Evolutionary conservation across 129 eudicot species (phyloP), one percentile per base, ranked within the genome.

Genomic region (Centrapalus pauciflorus): DNA sequence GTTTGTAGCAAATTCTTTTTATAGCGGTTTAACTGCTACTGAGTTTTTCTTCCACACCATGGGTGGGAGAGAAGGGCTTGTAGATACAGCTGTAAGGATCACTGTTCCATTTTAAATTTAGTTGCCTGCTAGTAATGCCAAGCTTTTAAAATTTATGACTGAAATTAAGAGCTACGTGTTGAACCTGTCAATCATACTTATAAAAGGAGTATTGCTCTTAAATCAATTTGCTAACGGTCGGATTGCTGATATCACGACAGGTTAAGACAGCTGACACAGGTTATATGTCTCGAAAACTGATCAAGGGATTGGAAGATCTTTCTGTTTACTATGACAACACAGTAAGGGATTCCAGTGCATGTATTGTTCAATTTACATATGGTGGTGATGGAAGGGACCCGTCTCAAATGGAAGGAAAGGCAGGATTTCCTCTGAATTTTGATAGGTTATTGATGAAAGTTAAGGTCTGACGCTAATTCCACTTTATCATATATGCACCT

Each of bases 31-130:
- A 61, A 82, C 86, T 17, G 95, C 99, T n/a, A 89, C 96, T 3
- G 99, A 94, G 70, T 94, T 94, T 61, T 94, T 94, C 76, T 94
- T 94, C 77, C 99, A 94, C 76, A 93, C 99, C n/a, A 93, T 93
- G 99, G 99, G 92, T 58, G 99, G 99, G 17, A 80, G 99, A 77
- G 99, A 93, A 78, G 99, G 99, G 16, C 99, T 94, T 54, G 99
- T 94, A 23, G 99, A 94, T 81, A 94, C 99, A 48, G 97, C 99
- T 58, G 99, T 92, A 92, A 74, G 85, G 48, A 23, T 63, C 20
- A 16, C 38, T 67, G 7, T 17, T 45, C 25, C 11, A 4, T 38
- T 3, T 56, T 17, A 67, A 24, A 9, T 2, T 26, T 59, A 68
- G 43, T 58, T 51, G 50, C 26, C 49, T 38, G 7, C 26, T 68